Evolutionary conservation across 495 filamentous ascomycete species (phyloP), one percentile per base, ranked within the genome.

Genomic region (Hypoxylon rickii): DNA sequence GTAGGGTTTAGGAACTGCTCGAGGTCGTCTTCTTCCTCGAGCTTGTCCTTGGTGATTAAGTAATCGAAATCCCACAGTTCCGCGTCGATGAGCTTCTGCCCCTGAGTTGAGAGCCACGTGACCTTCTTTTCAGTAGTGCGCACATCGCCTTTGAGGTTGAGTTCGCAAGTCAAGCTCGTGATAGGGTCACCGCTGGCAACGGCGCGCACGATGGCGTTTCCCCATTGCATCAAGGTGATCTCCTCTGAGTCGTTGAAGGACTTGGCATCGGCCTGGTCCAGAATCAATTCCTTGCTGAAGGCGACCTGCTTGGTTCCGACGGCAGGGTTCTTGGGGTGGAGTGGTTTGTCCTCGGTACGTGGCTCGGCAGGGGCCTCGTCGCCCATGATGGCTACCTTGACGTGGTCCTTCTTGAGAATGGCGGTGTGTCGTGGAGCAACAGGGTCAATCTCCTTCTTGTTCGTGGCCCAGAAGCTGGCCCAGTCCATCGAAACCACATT

Each of bases 61-160:
- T 90, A 88, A 69, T 96, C 92, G 65, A 96, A 97, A 55, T 96
- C 90, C 60, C 90, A 89, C 3, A 96, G 78, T 69, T 96, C 89
- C 16, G 94, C 86, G 0, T 87, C 84, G 22, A 96, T 80, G 6
- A 94, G 76, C 16, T 86, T 82, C 74, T 93, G 89, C 33, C 81
- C 83, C 39, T 90, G 81, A 2, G 77, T 78, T 0, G 89, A 85
- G 29, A 96, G 78, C 92, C 92, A 96, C 2, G 92, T 96, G 20
- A 96, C 80, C 78, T 96, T 96, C 82, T 96, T 96, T 66, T 90
- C 84, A n/a, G 92, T 96, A 70, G 85, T 83, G 78, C 92, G 94
- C 70, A 96, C 85, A 67, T 96, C 92, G 47, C 92, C 92, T 65
- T 88, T 78, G 21, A 95, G 83, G 66, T 96, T 86, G 2, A 96